phyloP scores from a whole-genome alignment of 1,284 basidiomycete genomes.

The Singerocomus inundabilis region DNA sequence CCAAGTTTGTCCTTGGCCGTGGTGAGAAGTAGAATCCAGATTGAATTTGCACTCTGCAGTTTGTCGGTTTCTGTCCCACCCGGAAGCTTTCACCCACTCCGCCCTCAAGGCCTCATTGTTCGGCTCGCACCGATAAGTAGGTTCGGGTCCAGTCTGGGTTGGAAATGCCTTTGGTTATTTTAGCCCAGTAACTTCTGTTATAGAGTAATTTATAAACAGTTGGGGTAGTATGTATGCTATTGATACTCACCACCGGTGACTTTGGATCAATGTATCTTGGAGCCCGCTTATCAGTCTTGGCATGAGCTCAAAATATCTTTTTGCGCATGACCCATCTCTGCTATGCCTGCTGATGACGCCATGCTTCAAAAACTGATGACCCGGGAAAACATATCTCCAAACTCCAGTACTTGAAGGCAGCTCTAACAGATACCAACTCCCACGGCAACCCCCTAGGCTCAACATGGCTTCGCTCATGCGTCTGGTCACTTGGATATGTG shows the following conservation, averaged over 20 bases:
- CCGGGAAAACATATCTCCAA: conserved; percentile 7
- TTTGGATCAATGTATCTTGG: neutral
- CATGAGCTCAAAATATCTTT: neutral
- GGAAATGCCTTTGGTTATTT: too few relatives aligned
- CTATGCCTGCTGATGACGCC: conserved; percentile 11
- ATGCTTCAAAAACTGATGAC: conserved; percentile 12
- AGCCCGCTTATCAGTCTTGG: conserved; percentile 1
- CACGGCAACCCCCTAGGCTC: neutral
- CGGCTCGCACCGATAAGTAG: too few relatives aligned
- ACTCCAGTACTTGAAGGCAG: conserved; percentile 9
- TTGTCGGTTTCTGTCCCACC: too few relatives aligned
- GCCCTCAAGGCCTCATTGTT: too few relatives aligned
- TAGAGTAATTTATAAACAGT: too few relatives aligned
- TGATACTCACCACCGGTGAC: neutral
- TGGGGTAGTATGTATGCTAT: neutral
- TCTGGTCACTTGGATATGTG: conserved; percentile 9
- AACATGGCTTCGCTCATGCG: conserved; percentile 4
- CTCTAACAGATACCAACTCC: neutral
- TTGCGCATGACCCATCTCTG: neutral
- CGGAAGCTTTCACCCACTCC: too few relatives aligned
- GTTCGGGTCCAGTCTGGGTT: too few relatives aligned
- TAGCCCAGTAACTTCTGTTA: too few relatives aligned
- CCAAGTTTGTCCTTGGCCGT: too few relatives aligned
- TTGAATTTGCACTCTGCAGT: too few relatives aligned
- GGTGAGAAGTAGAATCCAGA: too few relatives aligned